phyloP scores from a whole-genome alignment of 441 rosid species.

The Raphanus hybrid region DNA sequence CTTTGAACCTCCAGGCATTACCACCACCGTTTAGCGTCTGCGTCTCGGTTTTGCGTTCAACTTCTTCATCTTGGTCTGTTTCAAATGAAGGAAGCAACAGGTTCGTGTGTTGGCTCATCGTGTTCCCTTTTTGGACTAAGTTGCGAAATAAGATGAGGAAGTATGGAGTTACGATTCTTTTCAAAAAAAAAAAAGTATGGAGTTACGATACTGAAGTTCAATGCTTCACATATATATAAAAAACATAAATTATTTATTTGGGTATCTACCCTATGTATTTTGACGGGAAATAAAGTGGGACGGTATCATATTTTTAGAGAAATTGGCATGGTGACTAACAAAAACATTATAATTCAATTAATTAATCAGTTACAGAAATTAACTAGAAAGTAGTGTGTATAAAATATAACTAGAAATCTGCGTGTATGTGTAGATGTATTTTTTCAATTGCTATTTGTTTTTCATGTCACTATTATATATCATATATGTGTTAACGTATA shows the following conservation, averaged over 20 bases:
- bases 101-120: conserved; percentile 34
- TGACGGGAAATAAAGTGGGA: background rate
- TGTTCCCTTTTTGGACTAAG: background rate
- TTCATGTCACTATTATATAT: no score
- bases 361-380: background rate
- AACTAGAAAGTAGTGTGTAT: background rate
- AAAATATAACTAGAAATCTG: no score
- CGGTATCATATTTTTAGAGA: background rate
- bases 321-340: background rate
- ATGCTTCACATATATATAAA: background rate
- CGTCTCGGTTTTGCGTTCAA: conserved; percentile 21
- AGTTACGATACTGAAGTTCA: conserved; percentile 3
- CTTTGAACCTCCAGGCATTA: conserved; percentile 32
- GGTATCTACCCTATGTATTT: background rate
- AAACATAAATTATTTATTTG: background rate
- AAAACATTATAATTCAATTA: background rate
- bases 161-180: background rate
- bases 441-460: no score
- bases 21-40: conserved; percentile 14
- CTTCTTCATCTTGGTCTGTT: conserved; percentile 10
- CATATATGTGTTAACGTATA: no score
- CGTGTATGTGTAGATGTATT: no score
- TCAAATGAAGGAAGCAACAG: conserved; percentile 31
- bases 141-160: conserved; percentile 3
- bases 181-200: background rate